Conservation (phyloP, 192 early-diverging fungal genomes). For the Backusella macrospora region DNA sequence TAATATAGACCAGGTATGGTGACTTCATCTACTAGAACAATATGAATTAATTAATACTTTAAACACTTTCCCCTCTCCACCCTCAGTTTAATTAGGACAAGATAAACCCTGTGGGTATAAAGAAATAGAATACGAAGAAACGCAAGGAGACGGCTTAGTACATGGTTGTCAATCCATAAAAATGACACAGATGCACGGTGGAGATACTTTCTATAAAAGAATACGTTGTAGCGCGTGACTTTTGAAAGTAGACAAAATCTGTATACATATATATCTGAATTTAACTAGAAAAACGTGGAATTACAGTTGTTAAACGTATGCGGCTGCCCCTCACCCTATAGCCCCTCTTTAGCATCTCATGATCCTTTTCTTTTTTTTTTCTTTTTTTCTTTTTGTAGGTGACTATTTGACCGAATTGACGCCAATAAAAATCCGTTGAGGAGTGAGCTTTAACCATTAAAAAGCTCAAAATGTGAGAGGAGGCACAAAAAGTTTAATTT, state of each 20-base stretch:
- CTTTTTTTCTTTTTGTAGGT: neutral
- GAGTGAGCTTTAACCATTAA: neutral
- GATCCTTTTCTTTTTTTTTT: neutral
- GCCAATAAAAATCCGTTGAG: neutral
- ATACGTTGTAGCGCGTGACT: neutral
- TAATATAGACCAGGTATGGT: neutral
- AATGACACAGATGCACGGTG: conserved; percentile 3
- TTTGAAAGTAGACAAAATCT: neutral
- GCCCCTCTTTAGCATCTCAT: conserved; percentile 7
- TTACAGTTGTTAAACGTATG: conserved; percentile 13
- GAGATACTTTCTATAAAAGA: neutral
- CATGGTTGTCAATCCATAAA: conserved; percentile 6
- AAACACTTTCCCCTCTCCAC: neutral
- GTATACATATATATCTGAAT: neutral
- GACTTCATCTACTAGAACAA: neutral
- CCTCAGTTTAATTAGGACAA: neutral
- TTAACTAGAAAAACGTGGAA: conserved; percentile 8
- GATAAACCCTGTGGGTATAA: neutral
- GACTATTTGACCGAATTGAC: conserved; percentile 12
- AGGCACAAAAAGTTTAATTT: conserved; percentile 11
- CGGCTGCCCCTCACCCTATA: neutral
- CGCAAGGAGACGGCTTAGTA: conserved; percentile 1
- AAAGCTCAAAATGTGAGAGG: neutral
- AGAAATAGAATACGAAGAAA: neutral
- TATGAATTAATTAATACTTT: neutral